Evolutionary conservation across 805 yeast species (phyloP), one percentile per base, ranked within the genome.

Genomic region (Candida glaebosa): DNA sequence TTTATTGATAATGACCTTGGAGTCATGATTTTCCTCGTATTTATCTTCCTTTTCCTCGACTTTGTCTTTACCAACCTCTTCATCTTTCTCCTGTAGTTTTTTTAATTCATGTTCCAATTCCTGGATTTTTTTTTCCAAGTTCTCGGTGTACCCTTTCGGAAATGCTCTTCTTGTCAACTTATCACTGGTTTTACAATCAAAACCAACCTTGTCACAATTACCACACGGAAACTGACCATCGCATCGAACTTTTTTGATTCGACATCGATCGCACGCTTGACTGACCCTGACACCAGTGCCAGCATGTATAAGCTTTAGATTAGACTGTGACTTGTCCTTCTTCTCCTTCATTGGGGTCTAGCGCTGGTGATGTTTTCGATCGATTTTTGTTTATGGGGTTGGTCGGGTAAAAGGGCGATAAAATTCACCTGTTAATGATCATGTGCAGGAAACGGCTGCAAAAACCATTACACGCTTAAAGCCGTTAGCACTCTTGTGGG

Each of bases 251-350:
- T 84, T 85, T 50, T 86, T 82, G 48, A 82, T 78, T 34, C 91
- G 68, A 52, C 93, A 85, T 25, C 93, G 66, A 58, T 85, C 93
- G 62, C 95, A 85, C 2, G 93, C 93, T 58, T 85, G 93, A 1
- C 84, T 76, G 2, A 82, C 81, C 46, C 91, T 46, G n/a, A 61
- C 53, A 0, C 74, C 73, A 4, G 60, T 45, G 3, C 63, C 61
- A 14, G 74, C 67, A 37, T 53, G 60, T 6, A 69, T 69, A 37
- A 68, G 52, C 44, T 67, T 67, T 43, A 61, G 56, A 47, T 64
- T 65, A 14, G 65, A 48, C 14, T 45, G 36, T 9, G 53, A 43
- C 34, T 54, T 51, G 33, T 56, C 56, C 42, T 40, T 45, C 37
- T 34, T 34, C 6, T 20, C 19, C n/a, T 14, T 34, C n/a, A 9